Base-by-base conservation (phyloP, 176 grass and related monocot genomes). In the Oryza glumipatula region DNA sequence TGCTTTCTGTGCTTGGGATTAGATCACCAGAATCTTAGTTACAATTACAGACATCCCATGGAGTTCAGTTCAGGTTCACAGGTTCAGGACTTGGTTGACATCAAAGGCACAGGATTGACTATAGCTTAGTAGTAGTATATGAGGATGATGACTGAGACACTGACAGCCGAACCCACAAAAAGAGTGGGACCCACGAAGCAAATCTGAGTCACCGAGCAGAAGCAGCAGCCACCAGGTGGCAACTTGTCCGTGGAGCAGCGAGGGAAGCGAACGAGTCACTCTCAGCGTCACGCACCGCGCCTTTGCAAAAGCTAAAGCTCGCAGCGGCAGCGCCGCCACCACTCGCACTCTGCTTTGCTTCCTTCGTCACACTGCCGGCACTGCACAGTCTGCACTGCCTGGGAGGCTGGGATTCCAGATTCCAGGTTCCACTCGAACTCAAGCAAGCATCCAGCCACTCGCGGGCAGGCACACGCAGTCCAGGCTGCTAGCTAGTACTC, bases 341-440 rank as follows among this genome's bases (percentile, higher is more conserved):
- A 77, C 46, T 17, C 47, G 45, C 21, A 35, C 41, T 17, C 47
- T 21, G 48, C 47, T 44, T 56, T 68, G 8, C 78, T 51, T 33
- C 43, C 46, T 63, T 63, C 21, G 52, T 58, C 6, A 14, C 51
- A 5, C 51, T 54, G 51, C 51, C 14, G 19, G 6, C 52, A 8
- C 51, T 5, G 6, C 52, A 8, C 49, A 1, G 15, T 15, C 11
- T 11, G 54, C 19, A 11, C 11, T 11, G 54, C 19, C 54, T 58
- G 54, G 54, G 54, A 58, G 54, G 54, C 54, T 56, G 54, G 21
- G 58, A 63, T 63, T 63, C 72, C 36, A 30, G 80, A 58, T 84
- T 79, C 80, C 69, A 21, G 61, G 67, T 80, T 74, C 70, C 85
- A 74, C 70, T 86, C 85, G 5, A 60, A 15, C 15, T 67, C 60